phyloP scores from a whole-genome alignment of 129 eudicot species.

The Solidago caesia region DNA sequence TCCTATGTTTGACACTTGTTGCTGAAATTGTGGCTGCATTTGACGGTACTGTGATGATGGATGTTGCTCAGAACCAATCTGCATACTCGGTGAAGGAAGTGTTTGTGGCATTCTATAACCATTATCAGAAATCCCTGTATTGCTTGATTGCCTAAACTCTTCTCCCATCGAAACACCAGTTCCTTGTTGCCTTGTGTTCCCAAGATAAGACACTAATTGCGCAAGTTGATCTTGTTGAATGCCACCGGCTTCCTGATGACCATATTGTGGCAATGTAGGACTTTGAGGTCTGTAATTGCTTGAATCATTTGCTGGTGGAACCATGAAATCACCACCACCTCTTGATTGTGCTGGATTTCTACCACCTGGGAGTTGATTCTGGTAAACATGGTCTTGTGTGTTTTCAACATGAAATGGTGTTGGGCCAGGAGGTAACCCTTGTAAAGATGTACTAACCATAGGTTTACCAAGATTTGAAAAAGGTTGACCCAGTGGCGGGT shows the following conservation, averaged over 20 bases:
- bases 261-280: slow-evolving; percentile 25
- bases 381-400: slow-evolving; percentile 41
- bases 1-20: slow-evolving; percentile 34
- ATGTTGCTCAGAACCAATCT: slow-evolving; percentile 37
- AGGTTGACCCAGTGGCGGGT: slow-evolving; percentile 24
- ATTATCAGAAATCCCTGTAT: slow-evolving; percentile 34
- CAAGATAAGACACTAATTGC: slow-evolving; percentile 68
- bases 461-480: slow-evolving; percentile 44
- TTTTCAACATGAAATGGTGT: slow-evolving; percentile 41
- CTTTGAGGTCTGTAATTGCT: slow-evolving; percentile 34
- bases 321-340: slow-evolving; percentile 24
- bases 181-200: slow-evolving; percentile 55
- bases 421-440: slow-evolving; percentile 36
- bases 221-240: slow-evolving; percentile 70
- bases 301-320: slow-evolving; percentile 35
- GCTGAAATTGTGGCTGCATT: slow-evolving; percentile 43
- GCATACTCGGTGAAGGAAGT: slow-evolving; percentile 33
- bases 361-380: slow-evolving; percentile 31
- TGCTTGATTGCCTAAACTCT: slow-evolving; percentile 44
- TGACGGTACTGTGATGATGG: slow-evolving; percentile 46
- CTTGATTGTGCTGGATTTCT: slow-evolving; percentile 34
- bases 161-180: slow-evolving; percentile 37
- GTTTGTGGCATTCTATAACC: slow-evolving; percentile 42
- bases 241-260: slow-evolving; percentile 33
- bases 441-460: slow-evolving; percentile 31